These are phyloP conservation scores for Amoebophrya sp. DNA, from an alignment of 169 alveolate species.

Conservation along the genomic window DNA sequence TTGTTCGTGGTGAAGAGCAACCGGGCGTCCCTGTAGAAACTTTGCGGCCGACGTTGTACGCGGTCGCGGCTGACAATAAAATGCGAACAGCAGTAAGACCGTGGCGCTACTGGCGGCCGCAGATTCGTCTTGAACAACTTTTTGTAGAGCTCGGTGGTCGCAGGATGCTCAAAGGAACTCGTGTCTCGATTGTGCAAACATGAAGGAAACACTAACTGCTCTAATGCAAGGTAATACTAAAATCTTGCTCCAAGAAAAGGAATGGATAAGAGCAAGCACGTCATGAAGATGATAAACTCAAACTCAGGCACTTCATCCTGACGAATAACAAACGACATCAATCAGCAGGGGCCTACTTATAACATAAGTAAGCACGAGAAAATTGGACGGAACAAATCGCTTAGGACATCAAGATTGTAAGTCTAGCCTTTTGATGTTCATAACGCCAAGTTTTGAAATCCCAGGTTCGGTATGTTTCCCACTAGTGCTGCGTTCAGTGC, in stretches of 20 bases:
- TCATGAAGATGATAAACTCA: too few relatives aligned
- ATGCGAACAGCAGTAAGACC: not conserved
- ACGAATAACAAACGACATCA: too few relatives aligned
- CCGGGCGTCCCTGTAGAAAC: not conserved
- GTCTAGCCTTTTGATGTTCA: too few relatives aligned
- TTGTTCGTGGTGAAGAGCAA: not conserved
- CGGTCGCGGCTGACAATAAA: not conserved
- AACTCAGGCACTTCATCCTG: too few relatives aligned
- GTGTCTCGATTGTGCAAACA: not conserved
- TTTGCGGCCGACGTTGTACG: not conserved
- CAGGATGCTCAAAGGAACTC: not conserved
- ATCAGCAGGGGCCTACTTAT: too few relatives aligned
- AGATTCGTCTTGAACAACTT: not conserved
- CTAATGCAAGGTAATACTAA: too few relatives aligned
- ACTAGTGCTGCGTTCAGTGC: not conserved
- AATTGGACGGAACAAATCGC: too few relatives aligned
- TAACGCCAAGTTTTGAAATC: not conserved
- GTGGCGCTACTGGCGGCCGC: not conserved
- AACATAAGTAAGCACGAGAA: too few relatives aligned
- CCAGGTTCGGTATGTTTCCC: not conserved
- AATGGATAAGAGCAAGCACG: too few relatives aligned
- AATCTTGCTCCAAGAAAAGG: too few relatives aligned
- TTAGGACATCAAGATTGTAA: too few relatives aligned
- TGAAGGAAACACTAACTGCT: too few relatives aligned
- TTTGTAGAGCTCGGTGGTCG: not conserved